Base-by-base conservation (phyloP, 1,139 yeast genomes). In the Candida tetrigidarum region DNA sequence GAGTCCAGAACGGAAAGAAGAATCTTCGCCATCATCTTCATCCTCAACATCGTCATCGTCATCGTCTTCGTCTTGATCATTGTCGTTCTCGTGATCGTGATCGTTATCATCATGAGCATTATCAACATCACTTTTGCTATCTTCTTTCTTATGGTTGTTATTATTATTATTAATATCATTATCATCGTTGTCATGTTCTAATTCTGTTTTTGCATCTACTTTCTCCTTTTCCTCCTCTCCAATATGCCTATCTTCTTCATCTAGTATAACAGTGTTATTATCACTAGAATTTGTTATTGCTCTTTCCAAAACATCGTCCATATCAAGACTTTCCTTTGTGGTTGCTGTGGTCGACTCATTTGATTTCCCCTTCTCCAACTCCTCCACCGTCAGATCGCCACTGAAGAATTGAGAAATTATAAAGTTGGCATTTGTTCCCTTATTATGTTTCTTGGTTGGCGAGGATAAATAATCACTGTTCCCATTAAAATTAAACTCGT, bases 201-300 rank as follows among this genome's bases (percentile, higher is more conserved):
- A n/a, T n/a, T n/a, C n/a, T n/a, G n/a, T 10, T 22, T 7, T 22
- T 22, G 25, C 2, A 10, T 7, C 25, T 7, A 22, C 9, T 22
- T 9, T 34, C 27, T 20, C 25, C 36, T 25, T 18, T 32, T 25
- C 20, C 16, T 33, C 18, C 23, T 27, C 27, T 20, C 39, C 22
- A 6, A 18, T 32, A 19, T 30, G 33, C 10, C 51, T 56, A 27
- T 52, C 54, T 10, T 43, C 47, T 2, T 56, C 62, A 36, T 63
- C 67, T 26, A 56, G 52, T 1, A 57, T 48, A 1, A 64, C 60
- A 0, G 69, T 64, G 39, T 61, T 64, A 3, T 59, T 45, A 47
- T 64, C 69, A 49, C 67, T 63, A 36, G 59, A 64, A 20, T 44
- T 44, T 4, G 51, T 39, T 4, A 46, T 33, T 11, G 51, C 47